Base-by-base conservation (phyloP, 768 basidiomycete species). In the Leccinum subgranulosum region DNA sequence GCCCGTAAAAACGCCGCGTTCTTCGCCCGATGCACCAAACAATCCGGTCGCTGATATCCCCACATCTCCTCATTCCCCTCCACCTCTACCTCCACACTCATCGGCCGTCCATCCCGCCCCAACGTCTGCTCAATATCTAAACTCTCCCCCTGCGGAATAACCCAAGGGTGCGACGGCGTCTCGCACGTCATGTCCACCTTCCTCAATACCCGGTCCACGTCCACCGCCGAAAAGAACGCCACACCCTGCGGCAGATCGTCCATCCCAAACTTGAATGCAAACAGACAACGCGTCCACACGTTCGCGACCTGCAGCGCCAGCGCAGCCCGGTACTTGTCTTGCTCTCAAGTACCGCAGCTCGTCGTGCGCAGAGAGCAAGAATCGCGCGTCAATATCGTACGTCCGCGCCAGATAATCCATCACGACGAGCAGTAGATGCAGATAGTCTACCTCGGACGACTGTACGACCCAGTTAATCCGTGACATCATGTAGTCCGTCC, bases 381-480 rank as follows among this genome's bases (percentile, higher is more conserved):
- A 99, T 7, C 97, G 84, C 2, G 95, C 95, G 11, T 88, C 67
- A 66, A 98, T 97, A 62, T 82, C 74, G 75, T 95, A 98, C 54
- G 84, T 86, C 47, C 74, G 71, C 55, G 88, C 85, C 36, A 99
- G 83, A 69, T 96, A 81, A 59, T 94, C 85, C 95, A 98, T 98
- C 6, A 93, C 84, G 49, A 95, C 92, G 66, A 99, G 93, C 58
- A 98, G 83, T 39, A 99, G 85, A 67, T 99, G 97, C 9, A 98
- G 86, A 69, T 99, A 98, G 72, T 98, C 97, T 45, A 98, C 96
- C 4, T 96, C 97, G 0, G 68, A 97, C 4, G 95, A 98, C 67
- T 98, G 97, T 6, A 98, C 97, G 50, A 95, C 97, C 97, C 97
- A 98, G 68, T 99, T 99, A 33, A 98, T 95, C 45, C 97, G 85